Evolutionary conservation across 2,329 filamentous ascomycete species (phyloP).

Genomic region (Tolypocladium amazonense): DNA sequence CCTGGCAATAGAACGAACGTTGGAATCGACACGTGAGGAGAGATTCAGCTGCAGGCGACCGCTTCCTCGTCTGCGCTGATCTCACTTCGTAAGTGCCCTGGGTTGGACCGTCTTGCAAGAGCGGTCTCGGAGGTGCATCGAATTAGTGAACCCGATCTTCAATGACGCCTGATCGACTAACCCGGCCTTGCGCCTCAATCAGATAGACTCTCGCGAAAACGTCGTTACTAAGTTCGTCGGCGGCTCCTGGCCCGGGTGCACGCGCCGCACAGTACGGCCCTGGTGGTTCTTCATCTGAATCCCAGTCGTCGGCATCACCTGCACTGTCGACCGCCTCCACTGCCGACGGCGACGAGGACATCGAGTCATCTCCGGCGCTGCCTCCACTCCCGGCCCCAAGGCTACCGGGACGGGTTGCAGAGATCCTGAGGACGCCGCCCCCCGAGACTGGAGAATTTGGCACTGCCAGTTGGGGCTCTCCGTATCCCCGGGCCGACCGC

Average conservation of each 20-base stretch:
- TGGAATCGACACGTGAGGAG: conserved; percentile 18
- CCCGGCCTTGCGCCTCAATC: conserved; percentile 4
- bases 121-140: not conserved
- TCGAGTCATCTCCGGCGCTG: conserved; percentile 45
- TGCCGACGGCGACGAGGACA: conserved; percentile 42
- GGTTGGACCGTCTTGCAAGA: not conserved
- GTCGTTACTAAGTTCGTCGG: conserved; percentile 41
- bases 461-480: conserved; percentile 86
- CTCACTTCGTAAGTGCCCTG: conserved; percentile 36
- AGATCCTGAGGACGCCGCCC: conserved; percentile 45
- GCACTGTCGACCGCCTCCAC: conserved; percentile 53
- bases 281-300: conserved; percentile 24
- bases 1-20: conserved; percentile 2
- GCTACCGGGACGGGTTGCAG: conserved; percentile 43
- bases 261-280: conserved; percentile 44
- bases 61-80: conserved; percentile 51
- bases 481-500: conserved; percentile 60
- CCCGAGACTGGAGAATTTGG: conserved; percentile 30
- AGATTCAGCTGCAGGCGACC: conserved; percentile 52
- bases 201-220: conserved; percentile 36
- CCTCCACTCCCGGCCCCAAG: conserved; percentile 48
- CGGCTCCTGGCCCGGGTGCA: conserved; percentile 47
- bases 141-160: not conserved
- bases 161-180: conserved; percentile 15
- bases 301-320: conserved; percentile 38